Base-by-base conservation (phyloP, 1,284 basidiomycete species). In the Ceratobasidium sp. region DNA sequence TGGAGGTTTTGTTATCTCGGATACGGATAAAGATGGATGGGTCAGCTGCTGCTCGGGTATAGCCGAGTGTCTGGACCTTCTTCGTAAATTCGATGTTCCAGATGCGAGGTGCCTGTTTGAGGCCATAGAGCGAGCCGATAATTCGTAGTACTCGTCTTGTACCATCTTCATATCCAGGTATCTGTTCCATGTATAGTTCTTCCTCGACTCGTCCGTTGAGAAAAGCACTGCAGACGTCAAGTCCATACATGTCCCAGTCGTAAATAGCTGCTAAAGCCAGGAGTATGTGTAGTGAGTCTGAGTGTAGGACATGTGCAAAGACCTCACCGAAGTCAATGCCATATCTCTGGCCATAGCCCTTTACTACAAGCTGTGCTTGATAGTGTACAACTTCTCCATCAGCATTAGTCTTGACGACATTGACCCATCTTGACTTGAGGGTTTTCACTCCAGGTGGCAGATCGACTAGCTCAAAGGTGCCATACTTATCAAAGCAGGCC, bases 121-220 rank as follows among this genome's bases (percentile, higher is more conserved):
- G 77, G 0, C 82, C 81, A 64, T 83, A 83, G 2, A 83, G 73
- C 6, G 80, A 78, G 17, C 68, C 40, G 6, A 66, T 37, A 1
- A 82, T 78, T 1, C 67, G 51, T n/a, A 62, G 76, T 25, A 81
- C 44, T 1, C 37, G 7, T 2, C 29, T n/a, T 7, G 17, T 32
- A 1, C 77, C 57, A 22, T 79, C 57, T 43, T 76, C 69, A 64
- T 77, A 86, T 0, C 82, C n/a, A n/a, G n/a, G n/a, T n/a, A n/a
- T n/a, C n/a, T n/a, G n/a, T n/a, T n/a, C n/a, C n/a, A n/a, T n/a
- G 64, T 84, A 86, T 9, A 87, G 82, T 13, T 84, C 81, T 61
- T 87, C 84, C 8, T 85, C 80, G 0, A 87, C 81, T 0, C 77
- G 9, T n/a, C 71, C 79, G 40, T 81, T 77, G 2, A 81, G 77